A percentile compares a stretch with the other conserved stretches of the same genome.
Conservation (phyloP, 768 basidiomycete genomes). For the Naganishia randhawae region DNA sequence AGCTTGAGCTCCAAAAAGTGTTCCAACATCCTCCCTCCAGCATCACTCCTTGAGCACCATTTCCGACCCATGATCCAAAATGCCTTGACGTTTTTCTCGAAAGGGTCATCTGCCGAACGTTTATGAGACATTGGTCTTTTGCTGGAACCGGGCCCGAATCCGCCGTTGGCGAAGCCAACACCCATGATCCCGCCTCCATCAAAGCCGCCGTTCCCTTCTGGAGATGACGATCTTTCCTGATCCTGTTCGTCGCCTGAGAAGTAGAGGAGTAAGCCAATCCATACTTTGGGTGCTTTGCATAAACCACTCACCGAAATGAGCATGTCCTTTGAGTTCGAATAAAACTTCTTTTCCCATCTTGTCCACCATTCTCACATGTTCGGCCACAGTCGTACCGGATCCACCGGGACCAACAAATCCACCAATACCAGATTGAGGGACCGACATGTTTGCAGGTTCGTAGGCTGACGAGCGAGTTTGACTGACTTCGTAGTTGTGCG, state of each 20-base stretch:
- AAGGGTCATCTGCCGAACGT: slow-evolving; percentile 12
- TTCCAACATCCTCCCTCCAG: slow-evolving; percentile 48
- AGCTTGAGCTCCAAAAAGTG: slow-evolving; percentile 72
- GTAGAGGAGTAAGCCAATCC: background rate
- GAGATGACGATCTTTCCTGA: slow-evolving; percentile 18
- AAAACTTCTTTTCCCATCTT: slow-evolving; percentile 28
- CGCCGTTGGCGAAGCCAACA: slow-evolving; percentile 2
- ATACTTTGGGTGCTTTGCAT: background rate
- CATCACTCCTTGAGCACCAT: slow-evolving; percentile 27
- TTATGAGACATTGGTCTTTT: background rate
- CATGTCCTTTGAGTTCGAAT: slow-evolving; percentile 30
- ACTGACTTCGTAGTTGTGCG: slow-evolving; percentile 26
- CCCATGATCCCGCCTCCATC: slow-evolving; percentile 34
- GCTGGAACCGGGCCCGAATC: background rate
- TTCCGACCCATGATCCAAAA: slow-evolving; percentile 50
- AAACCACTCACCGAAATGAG: slow-evolving; percentile 22
- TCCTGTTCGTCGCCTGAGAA: slow-evolving; percentile 27
- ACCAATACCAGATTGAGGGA: slow-evolving; percentile 16
- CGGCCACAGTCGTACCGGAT: slow-evolving; percentile 12
- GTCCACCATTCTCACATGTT: slow-evolving; percentile 26
- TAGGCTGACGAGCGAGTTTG: slow-evolving; percentile 26
- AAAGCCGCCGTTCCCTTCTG: slow-evolving; percentile 31
- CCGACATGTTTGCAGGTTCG: slow-evolving; percentile 21
- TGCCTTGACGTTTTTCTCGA: slow-evolving; percentile 33
- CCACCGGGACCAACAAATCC: slow-evolving; percentile 23